Conservation (phyloP, 345 rosid genomes). For the Citrus australasica region DNA sequence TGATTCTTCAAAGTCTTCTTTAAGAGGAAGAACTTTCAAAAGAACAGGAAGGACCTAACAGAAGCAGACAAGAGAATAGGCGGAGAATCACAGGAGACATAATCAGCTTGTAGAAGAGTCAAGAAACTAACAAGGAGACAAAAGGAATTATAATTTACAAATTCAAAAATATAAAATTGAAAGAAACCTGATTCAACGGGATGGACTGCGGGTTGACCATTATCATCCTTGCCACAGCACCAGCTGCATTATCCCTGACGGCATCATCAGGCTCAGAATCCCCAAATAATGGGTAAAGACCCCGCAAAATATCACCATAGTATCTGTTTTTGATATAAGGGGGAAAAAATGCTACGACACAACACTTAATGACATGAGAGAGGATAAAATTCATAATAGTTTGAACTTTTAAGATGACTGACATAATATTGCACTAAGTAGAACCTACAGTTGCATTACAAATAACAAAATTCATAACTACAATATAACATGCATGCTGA, state of each 20-base stretch:
- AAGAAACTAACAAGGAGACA: background rate
- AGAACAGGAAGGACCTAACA: constrained; percentile 89
- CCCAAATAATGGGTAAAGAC: constrained; percentile 81
- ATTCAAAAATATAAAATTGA: background rate
- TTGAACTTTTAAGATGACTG: background rate
- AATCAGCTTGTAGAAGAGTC: background rate
- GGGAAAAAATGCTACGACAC: constrained; percentile 14
- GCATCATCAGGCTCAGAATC: constrained; percentile 93
- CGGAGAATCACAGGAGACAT: background rate
- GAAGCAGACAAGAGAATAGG: constrained; percentile 8
- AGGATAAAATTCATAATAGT: constrained; percentile 11
- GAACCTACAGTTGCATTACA: background rate
- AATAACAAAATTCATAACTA: background rate
- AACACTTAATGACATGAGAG: background rate
- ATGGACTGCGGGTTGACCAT: constrained; percentile 78
- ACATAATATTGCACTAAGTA: background rate
- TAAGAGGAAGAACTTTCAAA: constrained; percentile 83
- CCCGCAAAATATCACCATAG: constrained; percentile 70
- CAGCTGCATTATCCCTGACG: constrained; percentile 97
- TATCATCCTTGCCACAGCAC: constrained; percentile 99
- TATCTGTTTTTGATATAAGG: constrained; percentile 57
- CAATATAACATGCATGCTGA: constrained; percentile 13
- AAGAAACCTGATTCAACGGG: constrained; percentile 80
- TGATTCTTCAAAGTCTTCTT: constrained; percentile 96
- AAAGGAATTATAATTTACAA: background rate